A percentile compares a stretch with the other conserved stretches of the same genome.
Conservation (phyloP, 352 stramenopile species). For the Blastocystis sp. region DNA sequence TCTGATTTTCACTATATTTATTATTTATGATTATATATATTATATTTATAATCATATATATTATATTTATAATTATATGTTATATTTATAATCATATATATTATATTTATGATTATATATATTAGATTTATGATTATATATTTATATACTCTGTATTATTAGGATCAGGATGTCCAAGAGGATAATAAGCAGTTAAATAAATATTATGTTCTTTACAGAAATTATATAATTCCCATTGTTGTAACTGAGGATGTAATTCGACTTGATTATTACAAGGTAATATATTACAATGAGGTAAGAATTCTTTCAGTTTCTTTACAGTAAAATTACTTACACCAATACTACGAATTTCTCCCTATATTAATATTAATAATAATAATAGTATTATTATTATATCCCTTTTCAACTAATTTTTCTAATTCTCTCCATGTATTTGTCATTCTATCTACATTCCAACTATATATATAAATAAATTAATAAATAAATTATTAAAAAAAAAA, state of each 20-base stretch:
- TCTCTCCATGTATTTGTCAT: conserved; percentile 50
- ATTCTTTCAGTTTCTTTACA: conserved; percentile 40
- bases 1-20: neutral
- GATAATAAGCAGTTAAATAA: conserved; percentile 49
- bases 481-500: too few relatives aligned
- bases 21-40: conserved; percentile 45
- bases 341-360: conserved; percentile 33
- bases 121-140: too few relatives aligned
- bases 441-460: conserved; percentile 48
- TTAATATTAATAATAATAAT: conserved; percentile 18
- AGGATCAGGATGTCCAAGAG: conserved; percentile 47
- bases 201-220: conserved; percentile 48
- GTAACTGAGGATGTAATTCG: conserved; percentile 52
- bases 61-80: conserved; percentile 44
- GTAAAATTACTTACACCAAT: conserved; percentile 57
- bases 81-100: conserved; percentile 45
- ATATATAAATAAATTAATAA: too few relatives aligned
- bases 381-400: conserved; percentile 45
- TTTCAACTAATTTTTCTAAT: conserved; percentile 49
- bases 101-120: conserved; percentile 45
- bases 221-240: conserved; percentile 49
- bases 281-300: conserved; percentile 46
- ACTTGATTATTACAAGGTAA: conserved; percentile 53
- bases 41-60: conserved; percentile 47
- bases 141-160: conserved; percentile 50